Evolutionary conservation across 2,329 filamentous ascomycete species (phyloP), one percentile per base, ranked within the genome.

Genomic region (Sarocladium brachiariae): DNA sequence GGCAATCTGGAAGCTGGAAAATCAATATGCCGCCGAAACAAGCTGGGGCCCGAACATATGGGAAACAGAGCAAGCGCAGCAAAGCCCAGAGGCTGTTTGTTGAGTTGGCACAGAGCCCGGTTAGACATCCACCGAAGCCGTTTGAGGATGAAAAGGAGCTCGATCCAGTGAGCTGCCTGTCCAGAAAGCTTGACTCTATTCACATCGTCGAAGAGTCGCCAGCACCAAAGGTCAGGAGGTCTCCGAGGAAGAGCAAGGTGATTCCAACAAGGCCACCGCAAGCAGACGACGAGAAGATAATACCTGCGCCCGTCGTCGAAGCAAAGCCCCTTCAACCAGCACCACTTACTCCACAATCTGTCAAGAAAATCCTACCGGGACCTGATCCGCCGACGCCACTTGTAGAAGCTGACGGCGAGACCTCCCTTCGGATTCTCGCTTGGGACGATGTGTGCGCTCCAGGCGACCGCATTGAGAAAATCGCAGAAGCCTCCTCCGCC

Each of bases 401-500:
- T 4, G 46, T 37, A 2, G 52, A 47, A 21, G 35, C 27, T 3
- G 21, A 39, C 18, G 43, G 53, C 2, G 60, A 63, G 37, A 49
- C 55, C 5, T 54, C 58, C 7, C 63, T 78, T 14, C 70, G 73
- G 3, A 58, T 72, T 4, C 63, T 82, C 35, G 69, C 70, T 1
- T 85, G 81, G 81, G 64, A 71, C 25, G 78, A 83, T 49, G 70
- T 84, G 25, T 80, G 80, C 46, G 74, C 76, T 0, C 65, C 70
- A 0, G 72, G 70, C 14, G 74, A 78, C 57, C 63, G 64, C 31
- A 79, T 84, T 46, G 70, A 73, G 38, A 85, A 85, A 64, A 84
- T 85, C 48, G 81, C 81, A 9, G 81, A 85, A 60, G 81, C 81
- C 4, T 84, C 81, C 2, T 85, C 78, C 56, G 80, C 81, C 5